Percentiles rank a stretch among this genome's conserved stretches.
Evolutionary conservation across 805 yeast species (phyloP).

Genomic region (Saturnispora galanensis): DNA sequence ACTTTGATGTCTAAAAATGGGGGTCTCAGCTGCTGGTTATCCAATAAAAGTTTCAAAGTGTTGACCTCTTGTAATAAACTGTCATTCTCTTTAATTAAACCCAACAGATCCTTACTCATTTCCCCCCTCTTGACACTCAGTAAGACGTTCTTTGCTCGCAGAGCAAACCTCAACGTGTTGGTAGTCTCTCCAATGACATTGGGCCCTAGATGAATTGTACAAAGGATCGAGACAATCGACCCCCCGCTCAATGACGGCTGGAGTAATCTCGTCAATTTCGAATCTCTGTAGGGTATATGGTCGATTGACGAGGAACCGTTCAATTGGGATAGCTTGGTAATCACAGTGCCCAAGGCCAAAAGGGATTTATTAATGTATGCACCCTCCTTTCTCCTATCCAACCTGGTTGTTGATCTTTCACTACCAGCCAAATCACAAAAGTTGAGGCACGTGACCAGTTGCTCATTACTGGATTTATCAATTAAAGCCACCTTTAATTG

Average conservation of each 20-base stretch:
- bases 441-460: constrained; percentile 52
- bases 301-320: constrained; percentile 8
- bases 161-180: constrained; percentile 84
- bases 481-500: constrained; percentile 42
- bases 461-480: constrained; percentile 29
- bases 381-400: constrained; percentile 87
- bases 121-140: constrained; percentile 52
- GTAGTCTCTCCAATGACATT: constrained; percentile 65
- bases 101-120: constrained; percentile 36
- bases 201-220: constrained; percentile 69
- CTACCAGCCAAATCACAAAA: constrained; percentile 95
- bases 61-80: constrained; percentile 46
- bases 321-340: constrained; percentile 49
- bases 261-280: constrained; percentile 77
- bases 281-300: constrained; percentile 89
- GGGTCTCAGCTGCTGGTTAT: constrained; percentile 9
- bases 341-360: constrained; percentile 86
- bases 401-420: constrained; percentile 71
- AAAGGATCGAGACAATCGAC: constrained; percentile 72
- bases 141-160: constrained; percentile 80
- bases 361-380: constrained; percentile 86
- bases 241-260: constrained; percentile 91
- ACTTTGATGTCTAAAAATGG: no score
- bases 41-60: constrained; percentile 19
- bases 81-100: constrained; percentile 50